Conservation (phyloP, 805 yeast genomes). For the Candida nonsorbophila region DNA sequence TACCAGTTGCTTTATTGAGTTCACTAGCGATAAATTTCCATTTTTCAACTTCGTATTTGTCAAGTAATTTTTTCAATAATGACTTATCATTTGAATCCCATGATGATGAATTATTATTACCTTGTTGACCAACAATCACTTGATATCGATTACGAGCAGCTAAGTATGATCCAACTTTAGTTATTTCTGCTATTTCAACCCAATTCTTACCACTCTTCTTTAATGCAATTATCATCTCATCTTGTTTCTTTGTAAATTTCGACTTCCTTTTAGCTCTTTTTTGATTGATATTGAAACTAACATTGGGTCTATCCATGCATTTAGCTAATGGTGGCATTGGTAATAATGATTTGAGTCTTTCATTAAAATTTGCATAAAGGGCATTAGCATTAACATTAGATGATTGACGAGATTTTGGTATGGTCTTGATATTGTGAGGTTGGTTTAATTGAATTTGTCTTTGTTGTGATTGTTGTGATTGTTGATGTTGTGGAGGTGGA, state of each 20-base stretch:
- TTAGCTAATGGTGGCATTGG: constrained; percentile 47
- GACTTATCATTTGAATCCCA: constrained; percentile 57
- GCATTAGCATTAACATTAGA: neutral
- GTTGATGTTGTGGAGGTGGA: no score
- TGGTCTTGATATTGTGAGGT: neutral
- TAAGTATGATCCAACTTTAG: constrained; percentile 59
- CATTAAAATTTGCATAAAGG: constrained; percentile 2
- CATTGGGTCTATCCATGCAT: constrained; percentile 38
- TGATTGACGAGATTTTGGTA: no score
- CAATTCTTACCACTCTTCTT: constrained; percentile 63
- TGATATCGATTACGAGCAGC: constrained; percentile 79
- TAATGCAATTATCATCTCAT: constrained; percentile 54
- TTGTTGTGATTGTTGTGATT: neutral
- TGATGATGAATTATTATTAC: constrained; percentile 57
- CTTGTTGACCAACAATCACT: constrained; percentile 79
- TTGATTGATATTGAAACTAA: constrained; percentile 34
- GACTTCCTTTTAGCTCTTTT: constrained; percentile 57
- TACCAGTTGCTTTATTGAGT: constrained; percentile 50
- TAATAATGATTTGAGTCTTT: constrained; percentile 13
- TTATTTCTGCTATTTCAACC: constrained; percentile 66
- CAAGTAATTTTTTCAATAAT: constrained; percentile 48
- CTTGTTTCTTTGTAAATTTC: constrained; percentile 68
- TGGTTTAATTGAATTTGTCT: neutral
- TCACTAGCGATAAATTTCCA: constrained; percentile 64
- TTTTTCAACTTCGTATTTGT: constrained; percentile 66